Evolutionary conservation across 768 basidiomycete genomes (phyloP), one percentile per base, ranked within the genome.

Genomic region (Phaffia tasmanica): DNA sequence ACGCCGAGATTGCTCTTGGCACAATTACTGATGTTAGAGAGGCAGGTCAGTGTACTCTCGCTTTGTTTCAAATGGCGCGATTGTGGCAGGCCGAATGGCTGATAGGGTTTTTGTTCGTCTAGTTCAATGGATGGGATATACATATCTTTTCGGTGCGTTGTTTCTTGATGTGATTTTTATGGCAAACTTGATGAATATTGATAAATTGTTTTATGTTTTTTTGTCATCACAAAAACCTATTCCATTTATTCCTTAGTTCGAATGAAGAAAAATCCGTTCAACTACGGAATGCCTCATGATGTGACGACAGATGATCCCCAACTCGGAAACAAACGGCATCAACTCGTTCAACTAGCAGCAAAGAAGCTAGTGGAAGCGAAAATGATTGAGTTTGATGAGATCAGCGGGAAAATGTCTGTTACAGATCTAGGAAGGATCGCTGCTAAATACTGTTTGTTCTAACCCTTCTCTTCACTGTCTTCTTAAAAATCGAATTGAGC

Each of bases 361-460:
- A 76, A 79, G 48, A 82, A 79, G 67, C 83, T 99, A 1, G 80
- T 83, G 27, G 79, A 82, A 32, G 80, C 84, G 16, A 80, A 82
- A 50, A 99, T 99, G 95, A 86, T 97, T 62, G 79, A 82, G 55
- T 88, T 85, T 72, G 85, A 91, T 72, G 74, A 78, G 47, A 74
- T 74, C 0, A 81, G 79, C 5, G 83, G 82, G 16, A 77, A 81
- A 1, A 85, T 95, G 65, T 78, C 81, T 2, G 83, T 86, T 70
- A 89, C 87, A n/a, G 93, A 95, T 70, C 77, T 94, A 2, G 95
- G 95, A n/a, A 80, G 91, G 70, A 93, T 98, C 72, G 92, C 95
- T 0, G 90, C 94, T 4, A 93, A 88, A 76, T 99, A 95, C 76
- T 99, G 66, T 67, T 27, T 25, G 66, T 67, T 9, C 11, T 42